phyloP scores from a whole-genome alignment of 176 grass and related monocot genomes.

The Aegilops sharonensis region DNA sequence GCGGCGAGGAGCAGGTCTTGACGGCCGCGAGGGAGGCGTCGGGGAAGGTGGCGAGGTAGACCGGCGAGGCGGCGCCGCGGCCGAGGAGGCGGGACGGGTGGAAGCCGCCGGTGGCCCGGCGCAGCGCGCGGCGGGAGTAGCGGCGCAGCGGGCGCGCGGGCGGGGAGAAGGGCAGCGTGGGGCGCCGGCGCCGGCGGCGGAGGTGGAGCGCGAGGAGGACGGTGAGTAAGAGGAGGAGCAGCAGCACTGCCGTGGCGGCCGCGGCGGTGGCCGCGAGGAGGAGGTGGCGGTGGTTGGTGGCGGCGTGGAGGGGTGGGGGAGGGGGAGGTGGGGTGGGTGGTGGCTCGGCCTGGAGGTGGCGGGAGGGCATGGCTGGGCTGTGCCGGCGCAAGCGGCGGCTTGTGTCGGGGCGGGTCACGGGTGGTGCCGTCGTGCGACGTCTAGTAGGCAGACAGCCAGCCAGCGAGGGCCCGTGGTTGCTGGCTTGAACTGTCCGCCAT shows the following conservation, averaged over 20 bases:
- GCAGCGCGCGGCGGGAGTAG: slow-evolving; percentile 25
- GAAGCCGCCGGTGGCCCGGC: slow-evolving; percentile 57
- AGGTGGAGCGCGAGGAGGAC: neutral
- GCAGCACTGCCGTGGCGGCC: neutral
- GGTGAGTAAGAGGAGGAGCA: neutral
- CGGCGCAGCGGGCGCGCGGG: slow-evolving; percentile 9
- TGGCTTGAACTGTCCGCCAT: neutral
- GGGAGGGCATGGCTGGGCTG: slow-evolving; percentile 27
- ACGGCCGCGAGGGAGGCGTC: slow-evolving; percentile 47
- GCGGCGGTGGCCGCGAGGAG: neutral
- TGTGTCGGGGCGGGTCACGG: neutral
- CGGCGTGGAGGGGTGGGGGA: neutral
- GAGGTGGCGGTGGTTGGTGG: neutral
- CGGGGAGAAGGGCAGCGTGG: slow-evolving; percentile 14
- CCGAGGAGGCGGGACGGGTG: slow-evolving; percentile 64
- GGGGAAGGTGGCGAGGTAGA: slow-evolving; percentile 58
- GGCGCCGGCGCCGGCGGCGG: neutral
- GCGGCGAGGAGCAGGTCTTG: slow-evolving; percentile 41
- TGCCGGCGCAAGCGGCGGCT: neutral
- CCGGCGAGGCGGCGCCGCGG: slow-evolving; percentile 57
- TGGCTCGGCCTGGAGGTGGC: slow-evolving; percentile 12
- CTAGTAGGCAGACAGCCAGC: neutral
- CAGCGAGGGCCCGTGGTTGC: neutral
- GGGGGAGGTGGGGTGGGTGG: neutral
- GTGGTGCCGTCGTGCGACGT: neutral